Conservation (phyloP, 306 rosid species). For the Dryas alaskensis region DNA sequence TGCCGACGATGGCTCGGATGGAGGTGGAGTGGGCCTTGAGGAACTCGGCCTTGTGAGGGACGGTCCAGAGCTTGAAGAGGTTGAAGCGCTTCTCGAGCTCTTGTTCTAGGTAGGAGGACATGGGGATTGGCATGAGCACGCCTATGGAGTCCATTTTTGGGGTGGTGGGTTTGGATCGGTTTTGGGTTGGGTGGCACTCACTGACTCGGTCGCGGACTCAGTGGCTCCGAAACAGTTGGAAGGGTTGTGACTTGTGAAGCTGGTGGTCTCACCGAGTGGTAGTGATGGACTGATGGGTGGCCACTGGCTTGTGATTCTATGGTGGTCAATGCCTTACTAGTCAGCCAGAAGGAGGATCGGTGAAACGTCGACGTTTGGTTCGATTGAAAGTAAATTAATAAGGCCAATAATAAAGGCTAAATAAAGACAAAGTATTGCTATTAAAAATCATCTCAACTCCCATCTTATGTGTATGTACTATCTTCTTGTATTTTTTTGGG, state of each 20-base stretch:
- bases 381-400: background rate
- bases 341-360: background rate
- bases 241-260: slow-evolving; percentile 1
- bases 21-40: slow-evolving; percentile 38
- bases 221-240: background rate
- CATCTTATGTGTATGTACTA: too few species aligned
- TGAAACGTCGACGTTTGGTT: background rate
- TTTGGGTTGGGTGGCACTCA: background rate
- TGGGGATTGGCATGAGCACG: slow-evolving; percentile 47
- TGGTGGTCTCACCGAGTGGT: background rate
- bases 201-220: background rate
- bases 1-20: slow-evolving; percentile 61
- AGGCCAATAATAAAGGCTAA: too few species aligned
- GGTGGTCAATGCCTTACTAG: background rate
- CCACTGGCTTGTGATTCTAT: background rate
- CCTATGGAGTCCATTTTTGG: slow-evolving; percentile 57
- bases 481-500: too few species aligned
- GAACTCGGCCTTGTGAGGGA: slow-evolving; percentile 36
- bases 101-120: slow-evolving; percentile 53
- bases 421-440: background rate
- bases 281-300: background rate
- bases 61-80: slow-evolving; percentile 46
- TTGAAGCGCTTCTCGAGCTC: slow-evolving; percentile 73
- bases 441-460: too few species aligned
- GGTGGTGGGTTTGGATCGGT: background rate